Evolutionary conservation across 305 asterid species (phyloP).

Genomic region (Rubia occidens): DNA sequence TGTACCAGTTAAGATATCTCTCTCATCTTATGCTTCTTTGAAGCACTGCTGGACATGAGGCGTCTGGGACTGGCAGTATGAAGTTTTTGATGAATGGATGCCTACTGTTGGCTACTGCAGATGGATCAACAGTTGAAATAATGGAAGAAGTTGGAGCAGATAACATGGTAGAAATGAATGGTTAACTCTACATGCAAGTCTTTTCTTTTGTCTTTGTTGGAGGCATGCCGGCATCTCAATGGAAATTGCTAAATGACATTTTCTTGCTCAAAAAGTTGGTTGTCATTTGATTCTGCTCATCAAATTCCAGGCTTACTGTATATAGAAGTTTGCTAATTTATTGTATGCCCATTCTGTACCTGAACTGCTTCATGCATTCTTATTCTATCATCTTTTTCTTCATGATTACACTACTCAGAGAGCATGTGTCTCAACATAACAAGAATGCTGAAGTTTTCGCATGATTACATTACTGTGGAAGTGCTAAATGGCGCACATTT

Average conservation of each 20-base stretch:
- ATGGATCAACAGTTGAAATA: constrained; percentile 43
- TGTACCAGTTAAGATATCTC: not conserved
- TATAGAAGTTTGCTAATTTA: not conserved
- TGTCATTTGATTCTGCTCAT: not conserved
- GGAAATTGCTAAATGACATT: not conserved
- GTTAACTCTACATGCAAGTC: not conserved
- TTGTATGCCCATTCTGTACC: no score
- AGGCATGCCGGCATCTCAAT: not conserved
- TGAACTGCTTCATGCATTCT: not conserved
- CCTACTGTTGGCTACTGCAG: constrained; percentile 44
- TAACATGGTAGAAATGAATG: constrained; percentile 34
- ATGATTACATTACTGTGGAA: no score
- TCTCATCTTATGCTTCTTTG: constrained; percentile 5
- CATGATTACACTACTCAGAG: not conserved
- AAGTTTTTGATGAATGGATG: constrained; percentile 51
- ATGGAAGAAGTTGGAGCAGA: constrained; percentile 41
- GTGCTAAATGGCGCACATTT: no score
- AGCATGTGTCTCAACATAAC: no score
- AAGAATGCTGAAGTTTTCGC: no score
- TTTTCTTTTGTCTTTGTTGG: not conserved
- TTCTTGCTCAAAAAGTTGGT: not conserved
- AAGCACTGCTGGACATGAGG: constrained; percentile 55
- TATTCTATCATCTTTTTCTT: not conserved
- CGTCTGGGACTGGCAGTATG: constrained; percentile 50
- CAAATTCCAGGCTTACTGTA: not conserved